Base-by-base conservation (phyloP, 164 flowering plant species). In the Stephania yunnanensis region DNA sequence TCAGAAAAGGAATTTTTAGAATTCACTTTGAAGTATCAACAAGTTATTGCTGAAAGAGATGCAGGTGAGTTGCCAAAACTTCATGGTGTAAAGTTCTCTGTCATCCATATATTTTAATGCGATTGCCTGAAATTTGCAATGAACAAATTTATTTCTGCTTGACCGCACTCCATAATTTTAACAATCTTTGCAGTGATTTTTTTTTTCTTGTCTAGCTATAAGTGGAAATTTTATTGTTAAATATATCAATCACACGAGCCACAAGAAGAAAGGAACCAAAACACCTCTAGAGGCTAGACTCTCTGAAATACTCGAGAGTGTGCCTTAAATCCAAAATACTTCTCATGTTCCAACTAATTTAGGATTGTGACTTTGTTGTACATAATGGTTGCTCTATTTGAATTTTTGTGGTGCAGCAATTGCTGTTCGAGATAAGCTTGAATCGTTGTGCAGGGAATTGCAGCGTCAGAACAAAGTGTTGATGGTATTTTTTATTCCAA, bases 391-490 rank as follows among this genome's bases (percentile, higher is more conserved):
- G 42, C 42, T 36, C 42, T 36, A 36, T 36, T 36, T 36, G 42
- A 36, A 5, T 15, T 45, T 61, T 75, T 46, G 36, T 76, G 61
- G 69, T 88, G 82, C 79, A 95, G 99, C 97, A 6, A 82, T 93
- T 83, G 74, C 91, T 80, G 91, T 93, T 75, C 89, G 97, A 74
- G 97, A 91, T 82, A 95, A 92, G 82, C 97, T 95, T 69, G 99
- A 95, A 80, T 95, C 99, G 55, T 77, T 95, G 61, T 95, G 99
- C 69, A 84, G 99, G 85, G 99, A 93, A 86, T 85, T 95, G 72
- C 97, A 93, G 77, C 95, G 95, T 25, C 97, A 95, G 77, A 95
- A 95, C 84, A 95, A 93, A 84, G 80, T 86, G 84, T 81, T 95
- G 73, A 93, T 89, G 98, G 98, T 94, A 91, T 72, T 36, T 31